Evolutionary conservation across 345 rosid genomes (phyloP), one percentile per base, ranked within the genome.

Genomic region (Bruguiera parviflora): DNA sequence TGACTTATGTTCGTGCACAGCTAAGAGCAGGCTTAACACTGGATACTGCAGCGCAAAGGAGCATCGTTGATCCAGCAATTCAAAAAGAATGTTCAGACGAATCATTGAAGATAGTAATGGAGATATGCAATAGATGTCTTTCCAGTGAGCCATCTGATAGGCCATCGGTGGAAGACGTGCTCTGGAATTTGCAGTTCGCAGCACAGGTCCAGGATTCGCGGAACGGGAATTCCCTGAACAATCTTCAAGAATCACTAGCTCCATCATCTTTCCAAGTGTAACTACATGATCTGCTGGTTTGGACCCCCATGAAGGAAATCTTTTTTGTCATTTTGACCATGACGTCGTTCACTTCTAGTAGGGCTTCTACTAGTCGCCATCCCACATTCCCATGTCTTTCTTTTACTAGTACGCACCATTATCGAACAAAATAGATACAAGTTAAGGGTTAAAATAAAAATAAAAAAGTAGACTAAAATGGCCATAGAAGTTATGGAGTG

Each of bases 181-280:
- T 86, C 7, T 86, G 94, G 89, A 86, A 84, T 69, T 60, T 88
- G 82, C 88, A 84, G 62, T 88, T 84, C 70, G 91, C 89, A 2
- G 72, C 85, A 27, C 91, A 88, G 75, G 82, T 82, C 58, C 82
- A 86, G 64, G 87, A 73, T 61, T 69, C 72, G 6, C 46, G 70
- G 56, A 65, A 65, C 53, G 70, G 64, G 11, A 82, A 76, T 57
- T 66, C 47, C 25, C 37, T 60, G 31, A 60, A 35, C 47, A 60
- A 51, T 51, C 49, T 43, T 43, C 29, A 25, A 18, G 61, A 60
- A 18, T 61, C 66, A 15, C 4, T 8, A 10, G 46, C 65, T 35
- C 37, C 71, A 37, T 49, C 66, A 37, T 32, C 46, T 29, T 20
- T 63, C 2, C 58, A 67, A 43, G 49, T 43, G 4, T 43, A 43